A percentile compares a stretch with the other conserved stretches of the same genome.
These are phyloP conservation scores for Terfezia claveryi DNA, from an alignment of 495 filamentous ascomycete species.

Conservation along the genomic window DNA sequence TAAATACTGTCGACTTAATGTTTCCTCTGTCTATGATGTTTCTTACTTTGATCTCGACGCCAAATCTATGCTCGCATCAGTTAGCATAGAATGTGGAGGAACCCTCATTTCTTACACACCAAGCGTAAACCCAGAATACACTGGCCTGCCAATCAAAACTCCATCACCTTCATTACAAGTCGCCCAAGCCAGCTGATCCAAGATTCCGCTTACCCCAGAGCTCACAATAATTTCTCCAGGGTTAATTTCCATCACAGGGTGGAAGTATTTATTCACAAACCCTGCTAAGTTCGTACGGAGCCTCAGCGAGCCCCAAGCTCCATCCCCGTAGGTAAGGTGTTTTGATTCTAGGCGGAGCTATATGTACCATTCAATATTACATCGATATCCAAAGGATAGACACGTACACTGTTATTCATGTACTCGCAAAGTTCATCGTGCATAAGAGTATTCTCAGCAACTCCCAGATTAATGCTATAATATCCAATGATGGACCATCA, in stretches of 20 bases:
- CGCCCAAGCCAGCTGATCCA: constrained; percentile 26
- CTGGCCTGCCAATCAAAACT: constrained; percentile 29
- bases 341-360: not conserved
- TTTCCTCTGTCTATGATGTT: no score
- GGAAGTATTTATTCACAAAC: constrained; percentile 26
- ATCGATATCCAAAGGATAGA: no score
- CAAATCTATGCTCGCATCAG: not conserved
- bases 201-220: constrained; percentile 27
- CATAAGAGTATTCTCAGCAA: constrained; percentile 4
- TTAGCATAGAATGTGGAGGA: not conserved
- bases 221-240: constrained; percentile 25
- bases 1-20: no score
- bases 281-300: constrained; percentile 25
- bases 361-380: not conserved
- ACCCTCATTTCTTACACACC: constrained; percentile 10
- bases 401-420: not conserved
- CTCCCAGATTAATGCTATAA: constrained; percentile 1
- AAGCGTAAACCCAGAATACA: constrained; percentile 27
- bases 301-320: constrained; percentile 1
- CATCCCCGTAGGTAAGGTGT: constrained; percentile 1
- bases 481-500: not conserved
- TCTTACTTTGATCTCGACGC: not conserved
- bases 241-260: constrained; percentile 21
- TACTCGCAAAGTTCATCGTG: not conserved
- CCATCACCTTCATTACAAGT: constrained; percentile 29